Conservation (phyloP, 2,329 filamentous ascomycete genomes). For the Cladophialophora psammophila region DNA sequence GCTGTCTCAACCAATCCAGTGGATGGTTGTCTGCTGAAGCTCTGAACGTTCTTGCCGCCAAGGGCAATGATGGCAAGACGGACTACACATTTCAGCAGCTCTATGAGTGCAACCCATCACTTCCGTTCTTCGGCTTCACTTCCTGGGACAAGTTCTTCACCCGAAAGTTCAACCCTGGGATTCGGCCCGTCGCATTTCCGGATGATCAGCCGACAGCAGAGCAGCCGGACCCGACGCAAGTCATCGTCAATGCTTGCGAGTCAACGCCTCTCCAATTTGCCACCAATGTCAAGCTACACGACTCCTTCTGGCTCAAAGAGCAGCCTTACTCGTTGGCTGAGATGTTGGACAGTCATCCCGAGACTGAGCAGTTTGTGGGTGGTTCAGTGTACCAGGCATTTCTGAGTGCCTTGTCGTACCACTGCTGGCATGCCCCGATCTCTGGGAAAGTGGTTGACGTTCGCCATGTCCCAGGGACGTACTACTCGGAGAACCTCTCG, state of each 20-base stretch:
- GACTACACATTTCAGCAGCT: conserved; percentile 42
- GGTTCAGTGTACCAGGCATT: conserved; percentile 76
- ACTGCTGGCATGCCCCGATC: conserved; percentile 74
- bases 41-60: conserved; percentile 45
- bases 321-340: conserved; percentile 72
- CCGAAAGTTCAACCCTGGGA: conserved; percentile 60
- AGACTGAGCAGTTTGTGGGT: conserved; percentile 63
- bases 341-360: conserved; percentile 66
- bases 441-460: conserved; percentile 66
- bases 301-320: conserved; percentile 72
- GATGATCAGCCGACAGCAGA: not conserved
- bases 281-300: conserved; percentile 60
- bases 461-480: conserved; percentile 64
- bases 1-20: conserved; percentile 51
- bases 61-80: conserved; percentile 42
- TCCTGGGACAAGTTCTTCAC: conserved; percentile 78
- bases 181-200: conserved; percentile 65
- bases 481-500: conserved; percentile 69
- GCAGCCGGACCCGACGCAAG: conserved; percentile 54
- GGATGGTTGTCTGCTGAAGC: conserved; percentile 52
- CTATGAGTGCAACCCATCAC: conserved; percentile 42
- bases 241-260: conserved; percentile 72
- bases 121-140: conserved; percentile 62
- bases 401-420: conserved; percentile 70
- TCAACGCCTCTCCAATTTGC: conserved; percentile 64